A percentile compares a stretch with the other conserved stretches of the same genome.
These are phyloP conservation scores for Coemansia sp. DNA, from an alignment of 371 early-diverging fungal genomes.

Conservation along the genomic window DNA sequence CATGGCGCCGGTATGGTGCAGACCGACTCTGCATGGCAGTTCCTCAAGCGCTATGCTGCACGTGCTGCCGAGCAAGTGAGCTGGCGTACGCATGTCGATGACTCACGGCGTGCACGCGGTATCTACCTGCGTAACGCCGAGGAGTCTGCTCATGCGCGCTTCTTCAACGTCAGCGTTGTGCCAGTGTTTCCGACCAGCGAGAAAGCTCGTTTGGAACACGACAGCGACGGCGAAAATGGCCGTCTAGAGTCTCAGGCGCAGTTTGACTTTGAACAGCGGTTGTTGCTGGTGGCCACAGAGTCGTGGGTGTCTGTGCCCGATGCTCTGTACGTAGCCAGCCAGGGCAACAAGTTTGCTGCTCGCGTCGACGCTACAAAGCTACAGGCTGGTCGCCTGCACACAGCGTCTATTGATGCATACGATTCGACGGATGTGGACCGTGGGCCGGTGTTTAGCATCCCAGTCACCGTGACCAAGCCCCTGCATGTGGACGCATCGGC, in stretches of 20 bases:
- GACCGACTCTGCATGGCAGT: conserved; percentile 83
- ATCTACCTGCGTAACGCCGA: conserved; percentile 82
- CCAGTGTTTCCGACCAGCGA: conserved; percentile 76
- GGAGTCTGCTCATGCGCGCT: conserved; percentile 68
- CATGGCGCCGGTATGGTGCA: conserved; percentile 78
- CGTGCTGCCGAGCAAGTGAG: conserved; percentile 68
- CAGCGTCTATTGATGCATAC: conserved; percentile 75
- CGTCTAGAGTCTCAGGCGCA: conserved; percentile 64
- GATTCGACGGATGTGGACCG: conserved; percentile 72
- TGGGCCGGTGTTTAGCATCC: conserved; percentile 81
- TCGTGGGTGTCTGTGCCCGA: conserved; percentile 84
- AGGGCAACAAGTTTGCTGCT: conserved; percentile 69
- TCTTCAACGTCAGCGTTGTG: conserved; percentile 60
- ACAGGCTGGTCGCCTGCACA: conserved; percentile 72
- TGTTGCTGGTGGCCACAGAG: conserved; percentile 69
- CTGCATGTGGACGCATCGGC: conserved; percentile 56
- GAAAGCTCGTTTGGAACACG: conserved; percentile 58
- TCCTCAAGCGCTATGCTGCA: conserved; percentile 63
- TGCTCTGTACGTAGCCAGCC: conserved; percentile 69
- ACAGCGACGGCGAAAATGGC: conserved; percentile 61
- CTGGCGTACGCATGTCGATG: conserved; percentile 58
- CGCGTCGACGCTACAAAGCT: conserved; percentile 82
- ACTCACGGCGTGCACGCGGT: conserved; percentile 63
- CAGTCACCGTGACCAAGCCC: conserved; percentile 91
- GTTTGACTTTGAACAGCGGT: conserved; percentile 76